A percentile compares a stretch with the other conserved stretches of the same genome.
These are phyloP conservation scores for Nothomitra cinnamomea DNA, from an alignment of 2,329 filamentous ascomycete genomes.

Conservation along the genomic window DNA sequence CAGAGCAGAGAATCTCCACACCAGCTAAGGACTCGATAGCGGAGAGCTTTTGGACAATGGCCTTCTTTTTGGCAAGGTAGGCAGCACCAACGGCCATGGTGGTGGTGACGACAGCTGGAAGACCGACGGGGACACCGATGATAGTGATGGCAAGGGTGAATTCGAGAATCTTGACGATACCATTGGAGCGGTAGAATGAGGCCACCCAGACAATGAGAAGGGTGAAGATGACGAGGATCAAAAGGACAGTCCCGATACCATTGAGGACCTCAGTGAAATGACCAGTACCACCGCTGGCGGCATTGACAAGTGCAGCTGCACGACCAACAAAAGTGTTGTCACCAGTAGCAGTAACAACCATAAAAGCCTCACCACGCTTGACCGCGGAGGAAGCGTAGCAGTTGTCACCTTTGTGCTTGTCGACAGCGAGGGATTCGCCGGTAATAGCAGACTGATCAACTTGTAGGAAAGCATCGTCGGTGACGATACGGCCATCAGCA, in stretches of 20 bases:
- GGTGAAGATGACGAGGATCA: constrained; percentile 66
- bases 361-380: constrained; percentile 77
- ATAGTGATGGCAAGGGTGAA: constrained; percentile 84
- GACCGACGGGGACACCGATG: constrained; percentile 82
- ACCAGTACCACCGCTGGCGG: constrained; percentile 55
- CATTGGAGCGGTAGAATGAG: constrained; percentile 75
- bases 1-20: constrained; percentile 85
- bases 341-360: constrained; percentile 69
- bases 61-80: constrained; percentile 82
- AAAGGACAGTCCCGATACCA: constrained; percentile 64
- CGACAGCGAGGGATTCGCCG: constrained; percentile 78
- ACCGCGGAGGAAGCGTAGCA: constrained; percentile 77
- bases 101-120: constrained; percentile 82
- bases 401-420: constrained; percentile 67
- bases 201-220: constrained; percentile 72
- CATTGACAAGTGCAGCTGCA: constrained; percentile 69
- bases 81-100: constrained; percentile 90
- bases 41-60: constrained; percentile 82
- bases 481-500: constrained; percentile 73
- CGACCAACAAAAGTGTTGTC: constrained; percentile 84
- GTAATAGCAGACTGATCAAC: constrained; percentile 87
- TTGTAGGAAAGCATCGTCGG: constrained; percentile 69
- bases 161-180: constrained; percentile 60
- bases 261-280: constrained; percentile 88
- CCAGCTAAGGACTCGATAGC: constrained; percentile 85